Base-by-base conservation (phyloP, 176 grass and related monocot species). In the Oropetium thomaeum region DNA sequence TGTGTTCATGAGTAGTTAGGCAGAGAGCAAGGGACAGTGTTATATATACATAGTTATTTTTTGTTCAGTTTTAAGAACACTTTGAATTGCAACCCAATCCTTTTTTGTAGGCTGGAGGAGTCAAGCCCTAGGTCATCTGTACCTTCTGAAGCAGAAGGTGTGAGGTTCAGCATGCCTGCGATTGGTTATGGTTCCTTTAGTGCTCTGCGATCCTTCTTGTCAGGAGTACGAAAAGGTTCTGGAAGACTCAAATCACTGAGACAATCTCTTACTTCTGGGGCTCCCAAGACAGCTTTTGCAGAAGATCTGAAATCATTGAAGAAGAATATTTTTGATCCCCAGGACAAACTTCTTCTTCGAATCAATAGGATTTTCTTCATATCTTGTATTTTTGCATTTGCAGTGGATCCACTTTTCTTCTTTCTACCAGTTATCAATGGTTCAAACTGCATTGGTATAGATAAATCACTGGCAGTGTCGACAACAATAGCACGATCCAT, bases 391-490 rank as follows among this genome's bases (percentile, higher is more conserved):
- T 27, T 98, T 78, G 83, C 91, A 73, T 79, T 98, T 85, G 86
- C 89, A 38, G 86, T 94, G 58, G 96, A 98, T 72, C 96, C 96
- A 1, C 53, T 94, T 26, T 89, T 98, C 34, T 92, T 92, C 68
- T 98, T 94, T 37, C 65, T 98, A 52, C 96, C 91, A 20, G 47
- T 98, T 28, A 79, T 92, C 40, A 22, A 86, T 13, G 23, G 58
- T 47, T 6, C 43, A 58, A 86, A 19, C 4, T 98, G 96, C 73
- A 87, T 98, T 66, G 91, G 76, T 13, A 88, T 98, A 54, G 91
- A 98, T 44, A 35, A 63, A 39, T 76, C 70, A 40, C 61, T 98
- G 71, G 96, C 91, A 58, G 78, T 93, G 52, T 66, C 62, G 40
- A 76, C 96, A 77, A 94, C 96, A 70, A 71, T 87, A 61, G 40